Conservation (phyloP, 306 rosid genomes). For the Sindora glabra region DNA sequence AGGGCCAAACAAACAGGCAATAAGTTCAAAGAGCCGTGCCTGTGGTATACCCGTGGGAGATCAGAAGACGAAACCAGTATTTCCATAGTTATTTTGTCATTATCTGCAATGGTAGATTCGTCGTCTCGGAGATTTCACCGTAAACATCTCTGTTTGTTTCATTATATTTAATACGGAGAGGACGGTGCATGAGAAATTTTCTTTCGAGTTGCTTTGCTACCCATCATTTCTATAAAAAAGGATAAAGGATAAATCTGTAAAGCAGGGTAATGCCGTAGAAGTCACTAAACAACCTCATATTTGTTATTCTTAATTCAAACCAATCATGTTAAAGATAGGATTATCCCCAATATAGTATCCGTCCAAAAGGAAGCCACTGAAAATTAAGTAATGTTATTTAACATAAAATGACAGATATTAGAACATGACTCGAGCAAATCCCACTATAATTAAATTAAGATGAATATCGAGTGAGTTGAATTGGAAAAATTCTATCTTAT, state of each 20-base stretch:
- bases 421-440: too few relatives aligned
- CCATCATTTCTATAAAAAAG: conserved; percentile 16
- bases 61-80: neutral
- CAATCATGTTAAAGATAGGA: conserved; percentile 21
- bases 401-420: too few relatives aligned
- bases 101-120: neutral
- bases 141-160: too few relatives aligned
- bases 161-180: too few relatives aligned
- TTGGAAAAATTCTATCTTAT: too few relatives aligned
- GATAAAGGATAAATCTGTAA: conserved; percentile 15
- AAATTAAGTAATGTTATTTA: too few relatives aligned
- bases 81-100: conserved; percentile 1
- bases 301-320: conserved; percentile 16
- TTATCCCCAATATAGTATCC: neutral
- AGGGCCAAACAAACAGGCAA: conserved; percentile 17
- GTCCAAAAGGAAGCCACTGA: too few relatives aligned
- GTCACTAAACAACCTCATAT: conserved; percentile 24
- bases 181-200: too few relatives aligned
- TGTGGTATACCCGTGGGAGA: neutral
- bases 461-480: too few relatives aligned
- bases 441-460: too few relatives aligned
- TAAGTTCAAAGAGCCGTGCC: conserved; percentile 5
- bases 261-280: conserved; percentile 22
- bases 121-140: neutral
- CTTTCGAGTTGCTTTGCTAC: too few relatives aligned